Evolutionary conservation across 2,329 filamentous ascomycete species (phyloP), one percentile per base, ranked within the genome.

Genomic region (Venturia asperata): DNA sequence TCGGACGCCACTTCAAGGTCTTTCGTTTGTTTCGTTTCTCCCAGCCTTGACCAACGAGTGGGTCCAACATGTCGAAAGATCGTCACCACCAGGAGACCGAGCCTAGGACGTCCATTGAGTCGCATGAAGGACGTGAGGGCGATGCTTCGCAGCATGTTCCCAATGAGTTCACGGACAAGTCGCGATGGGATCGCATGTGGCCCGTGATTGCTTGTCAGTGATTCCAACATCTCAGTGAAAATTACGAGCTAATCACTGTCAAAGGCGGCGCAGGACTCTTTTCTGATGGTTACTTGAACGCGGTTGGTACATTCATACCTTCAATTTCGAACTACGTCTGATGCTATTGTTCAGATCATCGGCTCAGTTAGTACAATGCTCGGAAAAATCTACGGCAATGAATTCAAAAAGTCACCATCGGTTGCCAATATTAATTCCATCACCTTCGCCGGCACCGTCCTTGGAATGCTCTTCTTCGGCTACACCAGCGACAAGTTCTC

Each of bases 271-370:
- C 92, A 63, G 92, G 92, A 71, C 82, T 96, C 1, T 96, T 96
- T 77, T 92, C 88, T 30, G 92, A 96, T 75, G 92, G 92, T 19
- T 96, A 96, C 75, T 85, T 96, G 73, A 95, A 96, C 77, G 91
- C 90, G 72, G 90, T 72, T 19, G 13, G 60, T 61, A 21, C 19
- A 34, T 34, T 17, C 43, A 17, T 5, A 47, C 0, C 61, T 6
- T 60, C 17, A 37, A 37, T 49, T 19, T 10, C 41, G 24, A 39
- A 34, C 34, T 24, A 19, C 30, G 1, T 61, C 27, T n/a, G 1
- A 52, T 37, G 30, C 27, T 64, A 37, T n/a, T 9, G 5, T 21
- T 7, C 47, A 89, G 88, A 88, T 96, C 68, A 96, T 96, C 70
- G 91, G 92, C 6, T 90, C 89, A 3, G 92, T 96, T 66, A 90